Evolutionary conservation across 768 basidiomycete species (phyloP), one percentile per base, ranked within the genome.

Genomic region (Lactifluus echinatus): DNA sequence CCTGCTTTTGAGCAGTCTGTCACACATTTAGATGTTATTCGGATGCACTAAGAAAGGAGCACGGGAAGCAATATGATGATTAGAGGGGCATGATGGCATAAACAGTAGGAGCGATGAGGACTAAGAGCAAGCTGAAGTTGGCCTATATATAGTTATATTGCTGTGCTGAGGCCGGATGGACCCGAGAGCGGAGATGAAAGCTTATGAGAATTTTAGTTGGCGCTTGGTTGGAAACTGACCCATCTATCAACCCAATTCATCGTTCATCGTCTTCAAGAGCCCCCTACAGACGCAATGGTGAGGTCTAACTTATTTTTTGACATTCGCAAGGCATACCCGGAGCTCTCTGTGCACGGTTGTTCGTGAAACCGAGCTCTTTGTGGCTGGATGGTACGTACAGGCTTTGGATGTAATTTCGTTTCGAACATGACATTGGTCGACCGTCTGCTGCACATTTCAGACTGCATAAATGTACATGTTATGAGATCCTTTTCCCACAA

Each of bases 381-480:
- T 42, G 5, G 50, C 56, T 69, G 69, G 69, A 71, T 71, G 69
- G 69, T 67, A 56, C 36, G 68, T 60, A 17, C 24, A 26, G 3
- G 8, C 21, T 43, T 11, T 40, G 49, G 68, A 69, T 69, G 62
- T 57, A 24, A n/a, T n/a, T n/a, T n/a, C n/a, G 47, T 42, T 26
- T 31, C 17, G 37, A 14, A 8, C 23, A 10, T 0, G 8, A 17
- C 29, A n/a, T 15, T 29, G 23, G 40, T 21, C 43, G 37, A 53
- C 17, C 56, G 17, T 39, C 53, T 10, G 5, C 31, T 10, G 4
- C 42, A 14, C 2, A 2, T 40, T 36, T 34, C 14, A 52, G 58
- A 53, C 23, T 37, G 53, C 29, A 42, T 21, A 26, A 5, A 42
- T 48, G 21, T 43, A 59, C 28, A 45, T 58, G n/a, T n/a, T n/a